phyloP scores from a whole-genome alignment of 208 protist species.

The Acanthamoeba triangularis region DNA sequence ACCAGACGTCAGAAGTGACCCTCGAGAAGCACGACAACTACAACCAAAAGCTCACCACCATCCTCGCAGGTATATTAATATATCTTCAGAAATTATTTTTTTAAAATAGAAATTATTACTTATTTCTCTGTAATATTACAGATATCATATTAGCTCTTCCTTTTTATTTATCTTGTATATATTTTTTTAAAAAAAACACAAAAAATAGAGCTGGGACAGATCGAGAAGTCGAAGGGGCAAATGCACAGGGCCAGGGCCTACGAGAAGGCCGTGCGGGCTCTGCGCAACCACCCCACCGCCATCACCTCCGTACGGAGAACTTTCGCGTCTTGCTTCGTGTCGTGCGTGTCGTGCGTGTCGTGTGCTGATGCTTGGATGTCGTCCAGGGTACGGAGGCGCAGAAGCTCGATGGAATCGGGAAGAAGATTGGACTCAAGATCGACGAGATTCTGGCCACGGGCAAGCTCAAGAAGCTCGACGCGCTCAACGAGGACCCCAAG shows the following conservation, averaged over 20 bases:
- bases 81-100: not conserved
- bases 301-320: not conserved
- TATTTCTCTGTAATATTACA: too few relatives aligned
- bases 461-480: constrained; percentile 78
- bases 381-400: not conserved
- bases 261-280: not conserved
- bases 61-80: constrained; percentile 1
- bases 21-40: constrained; percentile 50
- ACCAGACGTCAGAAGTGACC: not conserved
- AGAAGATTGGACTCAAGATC: constrained; percentile 79
- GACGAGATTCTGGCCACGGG: constrained; percentile 81
- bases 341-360: too few relatives aligned
- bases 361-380: too few relatives aligned
- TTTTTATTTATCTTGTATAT: too few relatives aligned
- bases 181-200: too few relatives aligned
- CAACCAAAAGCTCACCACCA: not conserved
- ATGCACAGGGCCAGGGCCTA: not conserved
- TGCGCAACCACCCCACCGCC: constrained; percentile 4
- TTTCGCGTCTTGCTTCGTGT: not conserved
- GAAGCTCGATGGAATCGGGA: constrained; percentile 77
- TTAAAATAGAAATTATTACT: too few relatives aligned
- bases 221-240: constrained; percentile 17
- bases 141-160: too few relatives aligned
- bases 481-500: constrained; percentile 25
- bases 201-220: not conserved